Evolutionary conservation across 1,139 yeast species (phyloP).

Genomic region (Protomyces pachydermus): DNA sequence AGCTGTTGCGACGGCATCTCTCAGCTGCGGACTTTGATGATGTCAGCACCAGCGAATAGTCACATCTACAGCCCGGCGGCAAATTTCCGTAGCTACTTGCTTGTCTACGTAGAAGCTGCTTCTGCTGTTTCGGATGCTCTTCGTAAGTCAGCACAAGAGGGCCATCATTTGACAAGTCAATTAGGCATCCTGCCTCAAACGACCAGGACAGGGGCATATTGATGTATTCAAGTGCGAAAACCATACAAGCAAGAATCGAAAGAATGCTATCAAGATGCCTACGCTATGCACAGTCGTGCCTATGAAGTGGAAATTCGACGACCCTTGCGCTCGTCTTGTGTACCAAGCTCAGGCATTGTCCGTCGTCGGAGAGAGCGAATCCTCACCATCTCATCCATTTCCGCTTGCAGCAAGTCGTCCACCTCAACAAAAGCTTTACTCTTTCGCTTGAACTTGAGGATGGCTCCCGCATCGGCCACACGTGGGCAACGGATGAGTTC

Average conservation of each 20-base stretch:
- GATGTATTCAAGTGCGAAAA: too few species aligned
- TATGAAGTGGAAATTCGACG: neutral
- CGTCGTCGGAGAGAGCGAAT: neutral
- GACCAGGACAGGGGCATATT: neutral
- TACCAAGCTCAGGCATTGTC: neutral
- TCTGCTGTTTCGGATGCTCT: too few species aligned
- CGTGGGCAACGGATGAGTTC: constrained; percentile 64
- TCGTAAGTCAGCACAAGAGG: too few species aligned
- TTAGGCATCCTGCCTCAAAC: too few species aligned
- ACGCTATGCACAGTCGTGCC: neutral
- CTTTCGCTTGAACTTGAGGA: constrained; percentile 55
- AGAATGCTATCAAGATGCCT: neutral
- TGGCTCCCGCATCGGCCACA: constrained; percentile 56
- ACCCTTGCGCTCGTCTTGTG: neutral
- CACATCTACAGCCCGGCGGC: too few species aligned
- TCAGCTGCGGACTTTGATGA: neutral
- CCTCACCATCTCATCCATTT: constrained; percentile 1
- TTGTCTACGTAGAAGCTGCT: too few species aligned
- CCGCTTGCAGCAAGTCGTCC: constrained; percentile 7
- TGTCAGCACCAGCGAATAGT: neutral
- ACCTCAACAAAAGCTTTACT: constrained; percentile 19
- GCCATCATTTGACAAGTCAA: too few species aligned
- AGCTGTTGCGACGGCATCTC: neutral
- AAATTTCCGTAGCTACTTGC: too few species aligned
- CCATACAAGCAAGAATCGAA: too few species aligned